Base-by-base conservation (phyloP, 495 filamentous ascomycete genomes). In the Pseudevernia furfuracea region DNA sequence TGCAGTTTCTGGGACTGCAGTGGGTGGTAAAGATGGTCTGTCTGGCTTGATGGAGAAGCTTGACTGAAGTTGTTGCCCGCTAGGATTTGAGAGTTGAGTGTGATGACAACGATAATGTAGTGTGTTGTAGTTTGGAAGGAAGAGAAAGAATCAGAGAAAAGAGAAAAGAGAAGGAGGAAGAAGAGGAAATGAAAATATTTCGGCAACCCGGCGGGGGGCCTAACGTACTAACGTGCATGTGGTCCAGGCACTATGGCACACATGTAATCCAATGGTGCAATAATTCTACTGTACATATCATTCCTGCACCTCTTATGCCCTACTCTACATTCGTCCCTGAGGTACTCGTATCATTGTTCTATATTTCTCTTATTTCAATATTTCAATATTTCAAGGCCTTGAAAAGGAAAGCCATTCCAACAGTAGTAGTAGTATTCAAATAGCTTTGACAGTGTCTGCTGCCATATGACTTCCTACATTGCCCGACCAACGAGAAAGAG, bases 1-100 rank as follows among this genome's bases (percentile, higher is more conserved):
- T 49, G 62, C 56, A 60, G 44, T 59, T 48, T 44, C 43, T 37
- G 14, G 25, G 28, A 53, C 43, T 64, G 43, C 43, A 64, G 30
- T 32, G 43, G 1, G 25, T 30, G 4, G 32, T 11, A 8, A 0
- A 19, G 10, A 28, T 21, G 3, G 28, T n/a, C n/a, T n/a, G 4
- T 52, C 28, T 52, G 38, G 23, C 56, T 43, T 64, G 56, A 64
- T 58, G 38, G 25, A 34, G 12, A 1, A 39, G 12, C 15, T n/a
- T 59, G 0, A 23, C 17, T 49, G 61, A 41, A 44, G 56, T 34
- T 52, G 43, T 55, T 64, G 41, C n/a, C 17, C 53, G 32, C 21
- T 58, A 3, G 23, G 46, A 0, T 52, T 41, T n/a, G n/a, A 44
- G 59, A 28, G 49, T 52, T 62, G 60, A 56, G 44, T 14, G 39